Evolutionary conservation across 371 early-diverging fungal species (phyloP), one percentile per base, ranked within the genome.

Genomic region (Rhizopus microsporus): DNA sequence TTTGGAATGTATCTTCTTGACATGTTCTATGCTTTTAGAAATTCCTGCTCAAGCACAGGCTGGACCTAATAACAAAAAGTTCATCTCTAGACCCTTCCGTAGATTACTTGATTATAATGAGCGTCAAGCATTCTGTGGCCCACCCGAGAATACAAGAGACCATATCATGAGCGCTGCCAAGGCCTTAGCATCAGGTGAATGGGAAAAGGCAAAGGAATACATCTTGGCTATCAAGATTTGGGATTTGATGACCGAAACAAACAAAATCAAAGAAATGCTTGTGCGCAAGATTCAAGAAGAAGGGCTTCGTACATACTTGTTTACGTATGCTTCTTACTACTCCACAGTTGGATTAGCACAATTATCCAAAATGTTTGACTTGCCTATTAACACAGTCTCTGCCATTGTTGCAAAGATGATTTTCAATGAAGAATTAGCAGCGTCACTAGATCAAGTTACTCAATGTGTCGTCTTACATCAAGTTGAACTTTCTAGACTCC

Each of bases 71-170:
- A 81, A 82, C 57, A 88, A 93, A 71, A 88, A 85, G 62, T 80
- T 94, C 56, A 93, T 93, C 66, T 91, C 91, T 75, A 93, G 93
- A 72, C 88, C 89, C 39, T 97, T 98, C 88, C 87, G 97, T 56
- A 83, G 95, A 63, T 86, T 95, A 80, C 81, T 97, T 63, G 97
- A 97, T 67, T 94, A 88, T 69, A 91, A 90, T 71, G 96, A 95
- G 70, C 90, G 96, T 60, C 95, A 94, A 79, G 89, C 93, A 17
- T 98, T 98, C 71, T 81, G 87, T 57, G 97, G 93, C 63, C 99
- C 99, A 32, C 96, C 99, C 3, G 99, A 98, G 74, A 97, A 93
- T 78, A 94, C 94, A 13, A 86, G 97, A 57, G 99, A 98, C 80
- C 93, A 95, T 74, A 94, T 98, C 68, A 94, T 98, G 95, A 95